Base-by-base conservation (phyloP, 2,329 filamentous ascomycete genomes). In the Hymenoscyphus infarciens region DNA sequence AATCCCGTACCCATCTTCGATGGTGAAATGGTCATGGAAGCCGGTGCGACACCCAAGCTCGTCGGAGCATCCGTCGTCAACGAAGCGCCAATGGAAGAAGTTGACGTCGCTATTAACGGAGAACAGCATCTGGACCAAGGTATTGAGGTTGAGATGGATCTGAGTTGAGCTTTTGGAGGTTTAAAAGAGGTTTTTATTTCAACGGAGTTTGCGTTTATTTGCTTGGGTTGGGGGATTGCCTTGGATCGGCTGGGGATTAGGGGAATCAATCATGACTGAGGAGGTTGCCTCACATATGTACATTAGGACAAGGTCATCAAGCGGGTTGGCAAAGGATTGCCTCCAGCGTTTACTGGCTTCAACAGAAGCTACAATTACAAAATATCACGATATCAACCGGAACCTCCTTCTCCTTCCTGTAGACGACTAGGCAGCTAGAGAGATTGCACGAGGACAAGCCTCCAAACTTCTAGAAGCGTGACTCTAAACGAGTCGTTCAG, bases 1-100 rank as follows among this genome's bases (percentile, higher is more conserved):
- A 76, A 75, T 55, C 81, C 79, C 4, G 82, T 84, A 53, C 85
- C 85, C 3, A 71, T 77, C 10, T 88, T 88, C 66, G 86, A 88
- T 59, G 81, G 83, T 7, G 73, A 75, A 16, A 74, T 81, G 61
- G 79, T 79, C 10, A 78, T 87, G 57, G 81, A 82, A 8, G 76
- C 80, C 11, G 78, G 66, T 16, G 65, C 79, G 67, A 79, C 79
- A 5, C 78, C 82, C 31, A 74, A 74, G 60, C 31, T 57, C 39
- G 64, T 66, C 22, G 62, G 56, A 45, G 55, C 57, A 54, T 56
- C 63, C 25, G 65, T 63, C 31, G 61, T 45, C 22, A 60, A 53
- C 38, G 55, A 57, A 42, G 29, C 39, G 19, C 63, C 64, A 38
- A 61, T 65, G 57, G 59, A 55, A 62, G 49, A 59, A 57, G 58